A percentile compares a stretch with the other conserved stretches of the same genome.
These are phyloP conservation scores for Globisporangium acanthophoron DNA, from an alignment of 352 stramenopile genomes.

Conservation along the genomic window DNA sequence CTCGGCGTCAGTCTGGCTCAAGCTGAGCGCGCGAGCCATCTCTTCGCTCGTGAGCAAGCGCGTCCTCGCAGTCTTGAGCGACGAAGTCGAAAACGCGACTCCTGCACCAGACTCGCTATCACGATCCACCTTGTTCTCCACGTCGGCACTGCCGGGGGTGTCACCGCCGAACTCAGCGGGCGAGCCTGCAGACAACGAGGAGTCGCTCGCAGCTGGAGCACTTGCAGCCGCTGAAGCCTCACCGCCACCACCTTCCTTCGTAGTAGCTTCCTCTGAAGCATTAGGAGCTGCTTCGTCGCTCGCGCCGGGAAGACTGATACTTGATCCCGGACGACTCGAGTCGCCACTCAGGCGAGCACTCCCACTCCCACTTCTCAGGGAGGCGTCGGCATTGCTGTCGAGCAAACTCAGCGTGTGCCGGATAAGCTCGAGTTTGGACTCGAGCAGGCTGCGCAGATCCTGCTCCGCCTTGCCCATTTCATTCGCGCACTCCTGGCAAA, in stretches of 20 bases:
- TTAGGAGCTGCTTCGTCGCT: background rate
- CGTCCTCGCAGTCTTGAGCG: background rate
- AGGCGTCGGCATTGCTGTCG: background rate
- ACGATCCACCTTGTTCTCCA: background rate
- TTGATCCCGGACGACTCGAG: slow-evolving; percentile 5
- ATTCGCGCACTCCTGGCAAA: slow-evolving; percentile 68
- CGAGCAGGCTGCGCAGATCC: slow-evolving; percentile 51
- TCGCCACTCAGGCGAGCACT: background rate
- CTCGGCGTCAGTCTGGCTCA: slow-evolving; percentile 67
- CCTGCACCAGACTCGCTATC: background rate
- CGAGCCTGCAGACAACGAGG: background rate
- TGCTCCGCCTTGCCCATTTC: slow-evolving; percentile 70
- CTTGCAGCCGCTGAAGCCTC: background rate
- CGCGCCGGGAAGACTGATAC: background rate
- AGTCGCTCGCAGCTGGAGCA: background rate
- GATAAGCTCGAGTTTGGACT: slow-evolving; percentile 61
- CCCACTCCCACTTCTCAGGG: background rate
- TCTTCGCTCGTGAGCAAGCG: slow-evolving; percentile 29
- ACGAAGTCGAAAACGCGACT: background rate
- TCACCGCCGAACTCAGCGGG: background rate
- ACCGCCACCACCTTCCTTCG: background rate
- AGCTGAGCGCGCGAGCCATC: slow-evolving; percentile 39
- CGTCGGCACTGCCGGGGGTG: background rate
- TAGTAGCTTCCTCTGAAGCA: too few relatives aligned
- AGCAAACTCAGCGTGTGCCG: slow-evolving; percentile 37